Evolutionary conservation across 805 yeast species (phyloP), one percentile per base, ranked within the genome.

Genomic region (Zygotorulaspora chibaensis): DNA sequence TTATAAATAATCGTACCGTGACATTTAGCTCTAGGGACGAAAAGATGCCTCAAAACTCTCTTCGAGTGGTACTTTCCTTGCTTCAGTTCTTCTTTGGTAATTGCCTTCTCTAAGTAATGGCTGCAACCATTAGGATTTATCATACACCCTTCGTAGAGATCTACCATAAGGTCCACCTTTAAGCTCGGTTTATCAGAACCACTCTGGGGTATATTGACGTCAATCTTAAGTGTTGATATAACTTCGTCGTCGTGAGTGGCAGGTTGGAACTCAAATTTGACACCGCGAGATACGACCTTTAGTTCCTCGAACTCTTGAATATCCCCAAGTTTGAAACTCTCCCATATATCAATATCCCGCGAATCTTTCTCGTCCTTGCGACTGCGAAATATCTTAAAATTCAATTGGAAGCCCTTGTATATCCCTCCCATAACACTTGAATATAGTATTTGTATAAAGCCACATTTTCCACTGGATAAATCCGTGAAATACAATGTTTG

Each of bases 101-200:
- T 36, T 7, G 70, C 61, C 61, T 87, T 88, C 15, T 74, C 78
- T 26, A 78, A 73, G 63, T 84, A 87, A 51, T 70, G 71, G 34
- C 90, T 81, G 42, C 76, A 68, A 46, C 96, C 96, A 59, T 86
- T 83, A 35, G 79, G 74, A 54, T 93, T 90, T 53, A 87, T 81
- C 63, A 83, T 81, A 60, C 87, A 81, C 26, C 95, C 91, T n/a
- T 48, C 50, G 29, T 49, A 55, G 12, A 63, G 46, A 36, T 52
- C 48, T 8, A 56, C 55, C 18, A 42, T 37, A 13, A 63, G 42
- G 38, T 57, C 50, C 17, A 59, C 42, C 13, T 48, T 45, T 28
- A 63, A 33, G 17, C 48, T 41, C n/a, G 37, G 20, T 5, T 28
- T 37, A 6, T 40, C 50, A n/a, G 42, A 17, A 9, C 43, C 30